Conservation (phyloP, 2,329 filamentous ascomycete species). For the Metarhizium robertsii region DNA sequence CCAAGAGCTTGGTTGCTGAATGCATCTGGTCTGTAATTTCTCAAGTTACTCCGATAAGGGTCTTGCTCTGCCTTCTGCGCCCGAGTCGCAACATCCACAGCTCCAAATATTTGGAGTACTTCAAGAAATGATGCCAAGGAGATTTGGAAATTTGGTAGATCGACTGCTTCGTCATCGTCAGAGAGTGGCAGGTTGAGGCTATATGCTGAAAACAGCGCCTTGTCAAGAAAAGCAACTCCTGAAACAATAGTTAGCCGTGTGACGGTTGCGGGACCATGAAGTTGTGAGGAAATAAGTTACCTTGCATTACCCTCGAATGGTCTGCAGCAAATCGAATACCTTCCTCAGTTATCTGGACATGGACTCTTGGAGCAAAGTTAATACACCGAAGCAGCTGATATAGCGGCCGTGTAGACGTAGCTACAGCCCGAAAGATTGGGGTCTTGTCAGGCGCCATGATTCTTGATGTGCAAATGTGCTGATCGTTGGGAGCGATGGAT, state of each 20-base stretch:
- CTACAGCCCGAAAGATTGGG: constrained; percentile 64
- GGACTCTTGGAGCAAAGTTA: constrained; percentile 47
- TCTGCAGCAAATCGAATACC: constrained; percentile 84
- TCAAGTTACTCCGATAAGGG: constrained; percentile 50
- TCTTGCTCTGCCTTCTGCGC: constrained; percentile 50
- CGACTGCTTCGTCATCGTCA: constrained; percentile 28
- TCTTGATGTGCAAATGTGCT: not conserved
- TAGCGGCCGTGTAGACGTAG: constrained; percentile 68
- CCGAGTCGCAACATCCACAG: constrained; percentile 58
- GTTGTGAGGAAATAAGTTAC: constrained; percentile 29
- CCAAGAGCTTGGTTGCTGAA: constrained; percentile 79
- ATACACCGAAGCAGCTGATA: constrained; percentile 53
- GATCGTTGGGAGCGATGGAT: constrained; percentile 3
- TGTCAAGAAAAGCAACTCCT: constrained; percentile 69
- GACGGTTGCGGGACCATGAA: not conserved
- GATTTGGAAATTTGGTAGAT: constrained; percentile 70
- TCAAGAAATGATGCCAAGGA: constrained; percentile 82
- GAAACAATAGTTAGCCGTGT: not conserved
- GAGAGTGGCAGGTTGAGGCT: constrained; percentile 46
- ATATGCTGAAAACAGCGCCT: constrained; percentile 80
- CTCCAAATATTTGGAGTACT: constrained; percentile 89
- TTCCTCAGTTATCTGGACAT: constrained; percentile 69
- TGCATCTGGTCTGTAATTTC: constrained; percentile 57
- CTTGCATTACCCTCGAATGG: constrained; percentile 86
- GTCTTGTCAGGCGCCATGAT: constrained; percentile 24